Percentiles rank a stretch among this genome's conserved stretches.
These are phyloP conservation scores for Moniliella sp. DNA, from an alignment of 1,284 basidiomycete species.

Conservation along the genomic window DNA sequence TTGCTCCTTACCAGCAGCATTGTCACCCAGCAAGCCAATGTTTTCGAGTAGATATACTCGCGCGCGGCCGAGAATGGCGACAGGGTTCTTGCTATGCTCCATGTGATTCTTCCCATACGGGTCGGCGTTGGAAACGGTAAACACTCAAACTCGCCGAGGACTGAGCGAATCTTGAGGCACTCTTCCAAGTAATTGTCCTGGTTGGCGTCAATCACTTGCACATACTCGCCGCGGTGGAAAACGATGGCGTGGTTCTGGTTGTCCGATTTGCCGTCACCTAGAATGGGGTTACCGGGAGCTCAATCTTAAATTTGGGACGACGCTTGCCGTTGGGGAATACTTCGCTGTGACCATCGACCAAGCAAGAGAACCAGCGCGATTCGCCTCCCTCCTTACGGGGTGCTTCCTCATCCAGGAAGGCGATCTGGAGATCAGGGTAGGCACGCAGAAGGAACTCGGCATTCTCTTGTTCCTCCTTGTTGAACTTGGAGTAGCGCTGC, in stretches of 20 bases:
- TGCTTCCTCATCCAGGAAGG: conserved; percentile 89
- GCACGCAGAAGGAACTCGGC: conserved; percentile 94
- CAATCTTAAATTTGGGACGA: conserved; percentile 89
- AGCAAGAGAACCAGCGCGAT: conserved; percentile 74
- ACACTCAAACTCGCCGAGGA: conserved; percentile 98
- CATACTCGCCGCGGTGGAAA: conserved; percentile 94
- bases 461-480: conserved; percentile 96
- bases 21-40: conserved; percentile 92
- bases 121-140: conserved; percentile 58
- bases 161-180: conserved; percentile 93
- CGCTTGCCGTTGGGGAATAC: conserved; percentile 69
- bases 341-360: conserved; percentile 94
- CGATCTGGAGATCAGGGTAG: conserved; percentile 98
- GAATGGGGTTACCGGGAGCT: conserved; percentile 88
- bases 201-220: conserved; percentile 96
- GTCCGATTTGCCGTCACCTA: conserved; percentile 96
- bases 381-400: conserved; percentile 81
- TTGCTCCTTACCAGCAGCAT: conserved; percentile 96
- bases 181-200: conserved; percentile 99
- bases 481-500: conserved; percentile 98
- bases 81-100: conserved; percentile 57
- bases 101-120: conserved; percentile 56
- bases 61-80: conserved; percentile 96
- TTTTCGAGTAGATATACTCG: conserved; percentile 98
- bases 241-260: conserved; percentile 97